phyloP scores from a whole-genome alignment of 2,329 filamentous ascomycete genomes.

The Rosellinia necatrix region DNA sequence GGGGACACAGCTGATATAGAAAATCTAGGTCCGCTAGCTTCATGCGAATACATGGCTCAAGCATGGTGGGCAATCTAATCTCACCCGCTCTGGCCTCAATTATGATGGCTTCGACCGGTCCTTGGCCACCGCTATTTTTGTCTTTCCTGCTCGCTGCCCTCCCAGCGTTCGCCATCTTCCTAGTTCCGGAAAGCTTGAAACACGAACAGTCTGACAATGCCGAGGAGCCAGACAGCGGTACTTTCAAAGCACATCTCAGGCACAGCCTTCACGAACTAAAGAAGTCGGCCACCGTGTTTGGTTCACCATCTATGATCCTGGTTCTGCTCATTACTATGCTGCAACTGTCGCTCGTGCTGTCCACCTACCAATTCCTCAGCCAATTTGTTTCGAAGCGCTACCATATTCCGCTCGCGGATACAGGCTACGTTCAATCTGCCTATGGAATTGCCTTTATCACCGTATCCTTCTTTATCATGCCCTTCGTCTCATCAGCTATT shows the following conservation, averaged over 20 bases:
- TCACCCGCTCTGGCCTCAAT: conserved; percentile 44
- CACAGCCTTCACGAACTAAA: conserved; percentile 27
- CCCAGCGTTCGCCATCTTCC: conserved; percentile 27
- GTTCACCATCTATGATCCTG: conserved; percentile 30
- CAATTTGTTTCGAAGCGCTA: conserved; percentile 42
- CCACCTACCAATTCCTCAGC: conserved; percentile 37
- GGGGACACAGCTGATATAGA: background rate
- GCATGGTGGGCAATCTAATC: conserved; percentile 43
- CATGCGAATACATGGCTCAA: conserved; percentile 39
- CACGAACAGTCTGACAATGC: background rate
- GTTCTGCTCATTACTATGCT: conserved; percentile 32
- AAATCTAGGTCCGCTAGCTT: conserved; percentile 44
- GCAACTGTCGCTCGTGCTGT: conserved; percentile 28
- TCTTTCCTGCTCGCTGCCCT: conserved; percentile 27
- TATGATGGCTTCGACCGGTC: conserved; percentile 43
- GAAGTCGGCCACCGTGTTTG: conserved; percentile 31
- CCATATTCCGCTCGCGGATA: conserved; percentile 37
- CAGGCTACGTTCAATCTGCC: conserved; percentile 39
- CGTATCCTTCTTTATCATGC: conserved; percentile 36
- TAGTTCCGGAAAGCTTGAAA: conserved; percentile 39
- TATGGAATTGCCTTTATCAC: conserved; percentile 38
- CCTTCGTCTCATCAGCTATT: conserved; percentile 32
- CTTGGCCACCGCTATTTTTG: conserved; percentile 41
- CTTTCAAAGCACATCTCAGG: conserved; percentile 10
- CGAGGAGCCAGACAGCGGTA: background rate